A percentile compares a stretch with the other conserved stretches of the same genome.
Conservation (phyloP, 441 rosid species). For the Mallotus japonicus region DNA sequence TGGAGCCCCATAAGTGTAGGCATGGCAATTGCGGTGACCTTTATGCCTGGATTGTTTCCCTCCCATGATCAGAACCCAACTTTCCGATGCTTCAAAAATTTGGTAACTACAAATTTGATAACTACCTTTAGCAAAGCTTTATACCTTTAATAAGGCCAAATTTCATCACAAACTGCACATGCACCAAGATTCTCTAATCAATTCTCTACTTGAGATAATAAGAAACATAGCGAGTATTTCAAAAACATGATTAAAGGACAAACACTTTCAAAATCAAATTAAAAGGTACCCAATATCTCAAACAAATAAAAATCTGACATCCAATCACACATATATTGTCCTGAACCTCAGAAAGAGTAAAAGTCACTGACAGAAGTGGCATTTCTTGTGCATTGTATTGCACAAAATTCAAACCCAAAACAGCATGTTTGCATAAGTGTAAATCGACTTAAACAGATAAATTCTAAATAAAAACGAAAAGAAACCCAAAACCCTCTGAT, state of each 20-base stretch:
- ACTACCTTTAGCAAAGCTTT: not conserved
- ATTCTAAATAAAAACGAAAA: not conserved
- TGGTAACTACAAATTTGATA: not conserved
- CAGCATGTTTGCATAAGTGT: too few relatives aligned
- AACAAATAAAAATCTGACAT: too few relatives aligned
- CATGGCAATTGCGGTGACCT: not conserved
- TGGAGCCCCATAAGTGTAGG: constrained; percentile 5
- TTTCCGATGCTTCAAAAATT: not conserved
- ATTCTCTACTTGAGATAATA: not conserved
- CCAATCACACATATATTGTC: too few relatives aligned
- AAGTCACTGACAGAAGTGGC: too few relatives aligned
- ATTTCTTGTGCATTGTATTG: too few relatives aligned
- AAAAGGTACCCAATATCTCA: too few relatives aligned
- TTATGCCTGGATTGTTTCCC: constrained; percentile 23
- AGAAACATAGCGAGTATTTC: too few relatives aligned
- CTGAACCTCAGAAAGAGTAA: too few relatives aligned
- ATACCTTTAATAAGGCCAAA: not conserved
- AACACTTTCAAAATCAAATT: too few relatives aligned
- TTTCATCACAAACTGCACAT: constrained; percentile 6
- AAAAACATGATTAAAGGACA: too few relatives aligned
- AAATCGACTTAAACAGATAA: too few relatives aligned
- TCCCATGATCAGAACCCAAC: constrained; percentile 25
- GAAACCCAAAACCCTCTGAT: not conserved
- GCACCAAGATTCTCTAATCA: not conserved
- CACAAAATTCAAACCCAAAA: too few relatives aligned